phyloP scores from a whole-genome alignment of 1,284 basidiomycete genomes.

The Paramarasmius palmivorus region DNA sequence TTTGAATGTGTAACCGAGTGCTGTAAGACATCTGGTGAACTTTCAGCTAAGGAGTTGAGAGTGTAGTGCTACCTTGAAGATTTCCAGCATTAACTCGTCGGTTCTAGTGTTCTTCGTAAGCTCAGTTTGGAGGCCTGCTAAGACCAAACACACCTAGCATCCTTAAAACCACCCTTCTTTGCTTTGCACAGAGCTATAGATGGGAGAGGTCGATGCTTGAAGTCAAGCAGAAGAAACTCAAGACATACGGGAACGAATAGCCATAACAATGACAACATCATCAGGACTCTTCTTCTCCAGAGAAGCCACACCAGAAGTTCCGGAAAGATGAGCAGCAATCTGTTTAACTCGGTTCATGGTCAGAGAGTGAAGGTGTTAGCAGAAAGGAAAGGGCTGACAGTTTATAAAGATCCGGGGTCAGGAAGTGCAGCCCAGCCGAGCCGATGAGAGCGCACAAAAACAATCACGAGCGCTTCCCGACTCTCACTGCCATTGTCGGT shows the following conservation, averaged over 20 bases:
- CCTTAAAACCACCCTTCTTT: slow-evolving; percentile 80
- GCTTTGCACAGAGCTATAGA: slow-evolving; percentile 61
- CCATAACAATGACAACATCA: slow-evolving; percentile 81
- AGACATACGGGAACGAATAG: slow-evolving; percentile 57
- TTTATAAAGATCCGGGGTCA: not conserved
- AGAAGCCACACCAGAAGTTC: slow-evolving; percentile 42
- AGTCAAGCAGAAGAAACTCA: no score
- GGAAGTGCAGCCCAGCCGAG: no score
- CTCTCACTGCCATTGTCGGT: not conserved
- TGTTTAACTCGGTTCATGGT: slow-evolving; percentile 63
- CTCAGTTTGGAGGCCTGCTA: not conserved
- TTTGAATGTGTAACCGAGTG: slow-evolving; percentile 61
- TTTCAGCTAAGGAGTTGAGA: not conserved
- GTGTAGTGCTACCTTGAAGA: slow-evolving; percentile 58
- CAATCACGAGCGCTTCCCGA: not conserved
- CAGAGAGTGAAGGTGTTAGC: not conserved
- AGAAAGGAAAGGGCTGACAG: not conserved
- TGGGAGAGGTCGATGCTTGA: no score
- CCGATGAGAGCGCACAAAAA: no score
- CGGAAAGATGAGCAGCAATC: slow-evolving; percentile 59
- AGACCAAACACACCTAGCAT: slow-evolving; percentile 54
- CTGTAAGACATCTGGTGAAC: slow-evolving; percentile 34
- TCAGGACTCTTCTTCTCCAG: slow-evolving; percentile 61
- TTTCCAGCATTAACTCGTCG: slow-evolving; percentile 77
- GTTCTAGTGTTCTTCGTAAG: slow-evolving; percentile 39